Evolutionary conservation across 2,329 filamentous ascomycete genomes (phyloP).

Genomic region (Cladobotryum mycophilum): DNA sequence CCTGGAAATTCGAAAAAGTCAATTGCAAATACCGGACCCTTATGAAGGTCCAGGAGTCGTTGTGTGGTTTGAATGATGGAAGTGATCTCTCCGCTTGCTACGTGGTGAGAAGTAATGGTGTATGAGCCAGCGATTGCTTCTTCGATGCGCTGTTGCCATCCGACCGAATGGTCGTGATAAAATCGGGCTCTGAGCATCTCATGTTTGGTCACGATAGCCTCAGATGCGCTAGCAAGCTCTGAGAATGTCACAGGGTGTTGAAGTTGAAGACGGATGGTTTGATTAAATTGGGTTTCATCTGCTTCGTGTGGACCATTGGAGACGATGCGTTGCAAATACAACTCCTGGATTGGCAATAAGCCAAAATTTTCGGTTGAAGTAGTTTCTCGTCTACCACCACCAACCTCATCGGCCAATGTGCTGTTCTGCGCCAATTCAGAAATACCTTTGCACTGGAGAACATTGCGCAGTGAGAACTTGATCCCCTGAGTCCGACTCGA

Average conservation of each 20-base stretch:
- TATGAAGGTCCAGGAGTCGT: slow-evolving; percentile 4
- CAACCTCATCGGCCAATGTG: no score
- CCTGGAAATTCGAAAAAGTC: slow-evolving; percentile 9
- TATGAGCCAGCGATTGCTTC: not conserved
- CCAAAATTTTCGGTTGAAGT: no score
- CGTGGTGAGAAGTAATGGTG: no score
- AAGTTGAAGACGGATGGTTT: no score
- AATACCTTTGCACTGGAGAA: no score
- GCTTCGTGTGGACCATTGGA: no score
- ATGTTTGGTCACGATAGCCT: slow-evolving; percentile 7
- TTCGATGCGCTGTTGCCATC: slow-evolving; percentile 6
- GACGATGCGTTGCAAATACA: not conserved
- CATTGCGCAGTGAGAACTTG: no score
- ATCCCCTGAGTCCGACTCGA: no score
- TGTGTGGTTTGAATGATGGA: slow-evolving; percentile 2
- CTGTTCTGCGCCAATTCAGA: no score
- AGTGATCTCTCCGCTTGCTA: not conserved
- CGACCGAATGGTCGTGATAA: not conserved
- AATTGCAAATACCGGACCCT: slow-evolving; percentile 16
- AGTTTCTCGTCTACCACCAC: no score
- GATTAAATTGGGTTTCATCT: no score
- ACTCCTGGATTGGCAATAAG: not conserved
- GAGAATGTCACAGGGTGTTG: no score
- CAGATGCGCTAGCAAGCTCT: not conserved
- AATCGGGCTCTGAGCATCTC: slow-evolving; percentile 11